A percentile compares a stretch with the other conserved stretches of the same genome.
Conservation (phyloP, 2,329 filamentous ascomycete genomes). For the Fusarium concolor region DNA sequence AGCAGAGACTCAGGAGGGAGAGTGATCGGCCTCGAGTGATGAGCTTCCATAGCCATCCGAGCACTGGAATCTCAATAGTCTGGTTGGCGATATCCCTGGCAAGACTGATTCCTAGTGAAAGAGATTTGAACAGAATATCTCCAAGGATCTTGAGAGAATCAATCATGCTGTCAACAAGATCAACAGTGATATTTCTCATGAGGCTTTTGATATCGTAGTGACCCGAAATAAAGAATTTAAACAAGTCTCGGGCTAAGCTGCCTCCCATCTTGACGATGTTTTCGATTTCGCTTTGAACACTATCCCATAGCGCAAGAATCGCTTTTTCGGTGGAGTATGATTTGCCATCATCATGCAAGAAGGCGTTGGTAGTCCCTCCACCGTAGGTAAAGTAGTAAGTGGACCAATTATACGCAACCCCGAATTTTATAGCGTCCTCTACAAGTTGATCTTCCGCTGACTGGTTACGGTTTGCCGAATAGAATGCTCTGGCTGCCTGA, state of each 20-base stretch:
- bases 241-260: not conserved
- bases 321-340: not conserved
- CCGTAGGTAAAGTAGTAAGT: not conserved
- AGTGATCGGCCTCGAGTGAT: not conserved
- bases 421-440: not conserved
- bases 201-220: not conserved
- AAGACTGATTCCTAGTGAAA: not conserved
- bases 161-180: not conserved
- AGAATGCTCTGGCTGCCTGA: not conserved
- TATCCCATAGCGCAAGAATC: not conserved
- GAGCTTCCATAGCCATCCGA: not conserved
- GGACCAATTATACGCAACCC: not conserved
- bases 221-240: not conserved
- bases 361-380: not conserved
- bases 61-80: not conserved
- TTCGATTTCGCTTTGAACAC: not conserved
- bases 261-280: not conserved
- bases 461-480: no score
- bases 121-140: not conserved
- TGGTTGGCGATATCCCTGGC: not conserved
- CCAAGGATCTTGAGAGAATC: not conserved
- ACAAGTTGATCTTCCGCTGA: not conserved
- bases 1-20: not conserved
- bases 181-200: not conserved
- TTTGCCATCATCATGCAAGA: not conserved